A percentile compares a stretch with the other conserved stretches of the same genome.
phyloP scores from a whole-genome alignment of 1,284 basidiomycete species.

The Ustilago sp. region DNA sequence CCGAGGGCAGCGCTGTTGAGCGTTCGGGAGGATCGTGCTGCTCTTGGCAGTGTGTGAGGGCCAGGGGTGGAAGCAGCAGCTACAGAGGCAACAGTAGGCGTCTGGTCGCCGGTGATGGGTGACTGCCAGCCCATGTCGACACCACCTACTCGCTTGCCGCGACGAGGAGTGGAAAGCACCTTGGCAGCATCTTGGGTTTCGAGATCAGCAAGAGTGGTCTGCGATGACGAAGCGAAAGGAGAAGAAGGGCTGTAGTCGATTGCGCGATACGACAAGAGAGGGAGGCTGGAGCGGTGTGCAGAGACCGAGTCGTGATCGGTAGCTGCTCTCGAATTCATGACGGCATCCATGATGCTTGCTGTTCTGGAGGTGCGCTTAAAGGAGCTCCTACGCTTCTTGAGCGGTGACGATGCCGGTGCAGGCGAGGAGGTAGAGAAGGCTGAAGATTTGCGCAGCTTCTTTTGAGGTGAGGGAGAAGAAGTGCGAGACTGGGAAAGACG shows the following conservation, averaged over 20 bases:
- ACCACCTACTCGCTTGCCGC: slow-evolving; percentile 49
- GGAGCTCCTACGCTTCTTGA: slow-evolving; percentile 21
- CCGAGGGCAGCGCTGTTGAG: neutral
- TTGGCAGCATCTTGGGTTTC: slow-evolving; percentile 28
- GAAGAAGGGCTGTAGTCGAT: slow-evolving; percentile 37
- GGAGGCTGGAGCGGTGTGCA: slow-evolving; percentile 4
- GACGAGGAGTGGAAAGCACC: slow-evolving; percentile 47
- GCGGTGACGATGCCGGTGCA: slow-evolving; percentile 6
- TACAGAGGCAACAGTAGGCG: slow-evolving; percentile 24
- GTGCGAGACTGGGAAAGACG: slow-evolving; percentile 21
- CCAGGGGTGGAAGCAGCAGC: slow-evolving; percentile 6
- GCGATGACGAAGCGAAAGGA: slow-evolving; percentile 39
- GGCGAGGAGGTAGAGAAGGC: slow-evolving; percentile 11
- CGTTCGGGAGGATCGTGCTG: slow-evolving; percentile 9
- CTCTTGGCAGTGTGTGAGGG: slow-evolving; percentile 45
- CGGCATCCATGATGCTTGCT: slow-evolving; percentile 47
- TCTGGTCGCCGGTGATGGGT: slow-evolving; percentile 28
- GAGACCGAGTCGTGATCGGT: slow-evolving; percentile 40
- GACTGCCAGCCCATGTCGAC: slow-evolving; percentile 56
- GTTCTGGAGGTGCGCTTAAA: slow-evolving; percentile 45
- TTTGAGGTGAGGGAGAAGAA: slow-evolving; percentile 41
- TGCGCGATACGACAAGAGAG: slow-evolving; percentile 9
- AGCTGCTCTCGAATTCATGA: slow-evolving; percentile 50
- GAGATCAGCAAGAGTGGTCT: slow-evolving; percentile 46
- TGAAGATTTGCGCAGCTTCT: slow-evolving; percentile 42